Percentiles rank a stretch among this genome's conserved stretches.
These are phyloP conservation scores for Thelonectria blattea DNA, from an alignment of 2,329 filamentous ascomycete genomes.

Conservation along the genomic window DNA sequence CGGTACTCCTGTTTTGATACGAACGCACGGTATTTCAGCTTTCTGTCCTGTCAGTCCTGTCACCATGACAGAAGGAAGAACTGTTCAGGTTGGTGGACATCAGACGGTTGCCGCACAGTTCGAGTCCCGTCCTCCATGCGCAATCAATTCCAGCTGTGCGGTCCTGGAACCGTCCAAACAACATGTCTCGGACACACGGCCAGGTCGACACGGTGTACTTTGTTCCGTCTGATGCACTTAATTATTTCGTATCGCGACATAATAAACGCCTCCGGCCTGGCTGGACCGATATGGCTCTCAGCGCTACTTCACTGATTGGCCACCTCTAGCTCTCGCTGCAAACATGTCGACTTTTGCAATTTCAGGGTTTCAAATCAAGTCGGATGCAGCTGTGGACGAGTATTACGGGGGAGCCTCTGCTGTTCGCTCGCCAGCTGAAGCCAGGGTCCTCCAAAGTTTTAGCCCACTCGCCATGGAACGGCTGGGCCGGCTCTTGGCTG, in stretches of 20 bases:
- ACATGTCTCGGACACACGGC: too few species aligned
- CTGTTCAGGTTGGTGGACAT: not conserved
- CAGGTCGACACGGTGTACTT: too few species aligned
- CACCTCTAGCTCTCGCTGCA: constrained; percentile 17
- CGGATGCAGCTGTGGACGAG: too few species aligned
- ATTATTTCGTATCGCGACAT: constrained; percentile 13
- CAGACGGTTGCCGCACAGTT: not conserved
- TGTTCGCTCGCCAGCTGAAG: not conserved
- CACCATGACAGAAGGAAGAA: not conserved
- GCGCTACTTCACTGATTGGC: constrained; percentile 31
- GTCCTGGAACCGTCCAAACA: not conserved
- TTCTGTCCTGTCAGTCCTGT: not conserved
- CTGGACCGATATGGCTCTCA: constrained; percentile 22
- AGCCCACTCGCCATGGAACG: not conserved
- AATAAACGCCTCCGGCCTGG: constrained; percentile 11
- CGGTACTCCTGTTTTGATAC: not conserved
- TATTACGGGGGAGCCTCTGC: constrained; percentile 3
- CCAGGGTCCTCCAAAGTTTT: not conserved
- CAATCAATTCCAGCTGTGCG: not conserved
- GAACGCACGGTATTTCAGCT: not conserved
- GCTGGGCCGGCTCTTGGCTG: constrained; percentile 6
- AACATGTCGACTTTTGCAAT: constrained; percentile 17
- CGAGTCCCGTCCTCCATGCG: not conserved
- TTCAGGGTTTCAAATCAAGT: constrained; percentile 19
- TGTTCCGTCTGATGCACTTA: not conserved